Conservation (phyloP, 2,329 filamentous ascomycete species). For the Cladosporium velox region DNA sequence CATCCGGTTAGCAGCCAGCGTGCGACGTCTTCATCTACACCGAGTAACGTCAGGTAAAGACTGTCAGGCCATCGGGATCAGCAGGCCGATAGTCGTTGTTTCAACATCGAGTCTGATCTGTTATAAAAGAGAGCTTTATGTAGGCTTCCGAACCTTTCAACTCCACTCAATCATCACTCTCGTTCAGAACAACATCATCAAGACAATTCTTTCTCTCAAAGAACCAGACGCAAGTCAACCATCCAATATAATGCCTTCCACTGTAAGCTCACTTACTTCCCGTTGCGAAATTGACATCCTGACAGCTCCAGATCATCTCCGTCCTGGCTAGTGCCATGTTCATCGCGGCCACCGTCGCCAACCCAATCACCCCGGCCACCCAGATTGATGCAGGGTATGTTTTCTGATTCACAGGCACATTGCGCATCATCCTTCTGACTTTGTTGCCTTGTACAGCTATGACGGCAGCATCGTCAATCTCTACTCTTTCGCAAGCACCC, state of each 20-base stretch:
- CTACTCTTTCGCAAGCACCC: neutral
- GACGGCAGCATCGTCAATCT: neutral
- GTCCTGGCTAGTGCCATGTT: neutral
- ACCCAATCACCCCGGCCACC: neutral
- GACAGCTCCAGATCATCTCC: neutral
- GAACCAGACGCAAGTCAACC: conserved; percentile 8
- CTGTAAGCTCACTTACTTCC: neutral
- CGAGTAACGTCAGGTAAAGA: neutral
- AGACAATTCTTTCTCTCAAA: neutral
- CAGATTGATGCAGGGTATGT: conserved; percentile 1
- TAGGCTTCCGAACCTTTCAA: neutral
- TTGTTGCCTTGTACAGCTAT: neutral
- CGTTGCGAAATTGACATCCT: neutral
- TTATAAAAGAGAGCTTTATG: neutral
- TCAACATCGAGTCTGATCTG: neutral
- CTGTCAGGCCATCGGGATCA: neutral
- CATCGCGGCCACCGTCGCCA: neutral
- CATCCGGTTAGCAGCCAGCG: conserved; percentile 8
- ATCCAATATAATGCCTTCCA: neutral
- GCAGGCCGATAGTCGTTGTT: neutral
- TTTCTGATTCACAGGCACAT: no score
- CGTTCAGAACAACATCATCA: neutral
- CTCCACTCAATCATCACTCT: neutral
- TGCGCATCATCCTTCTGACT: neutral
- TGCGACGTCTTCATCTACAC: neutral